A percentile compares a stretch with the other conserved stretches of the same genome.
These are phyloP conservation scores for Paramyrothecium roridum DNA, from an alignment of 2,329 filamentous ascomycete genomes.

Conservation along the genomic window DNA sequence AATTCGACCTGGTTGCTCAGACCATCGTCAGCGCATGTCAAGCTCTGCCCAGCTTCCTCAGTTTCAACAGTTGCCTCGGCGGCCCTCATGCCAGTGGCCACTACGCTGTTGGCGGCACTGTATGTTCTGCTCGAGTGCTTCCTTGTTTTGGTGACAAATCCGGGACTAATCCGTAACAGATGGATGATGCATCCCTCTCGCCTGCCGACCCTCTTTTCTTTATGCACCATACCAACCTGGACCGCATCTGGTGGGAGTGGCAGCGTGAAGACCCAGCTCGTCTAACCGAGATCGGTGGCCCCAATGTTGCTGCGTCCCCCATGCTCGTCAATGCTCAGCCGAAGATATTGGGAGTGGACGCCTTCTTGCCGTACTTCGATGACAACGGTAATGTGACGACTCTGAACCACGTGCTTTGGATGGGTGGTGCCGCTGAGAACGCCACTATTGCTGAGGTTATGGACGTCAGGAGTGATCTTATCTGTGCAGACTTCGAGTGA, in stretches of 20 bases:
- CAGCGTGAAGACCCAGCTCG: slow-evolving; percentile 21
- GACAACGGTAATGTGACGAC: not conserved
- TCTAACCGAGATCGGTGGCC: slow-evolving; percentile 24
- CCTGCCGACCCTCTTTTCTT: slow-evolving; percentile 22
- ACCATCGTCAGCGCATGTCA: not conserved
- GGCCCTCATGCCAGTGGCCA: not conserved
- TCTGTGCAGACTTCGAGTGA: not conserved
- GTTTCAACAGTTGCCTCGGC: not conserved
- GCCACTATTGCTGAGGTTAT: not conserved
- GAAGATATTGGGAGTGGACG: not conserved
- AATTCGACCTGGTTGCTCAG: not conserved
- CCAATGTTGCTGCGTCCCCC: slow-evolving; percentile 14
- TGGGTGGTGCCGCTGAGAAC: not conserved
- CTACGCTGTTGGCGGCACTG: not conserved
- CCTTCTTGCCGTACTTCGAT: not conserved
- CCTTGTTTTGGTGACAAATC: not conserved
- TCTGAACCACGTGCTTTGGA: not conserved
- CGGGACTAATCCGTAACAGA: slow-evolving; percentile 2
- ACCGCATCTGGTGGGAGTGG: slow-evolving; percentile 26
- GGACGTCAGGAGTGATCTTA: not conserved
- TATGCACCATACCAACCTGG: slow-evolving; percentile 20
- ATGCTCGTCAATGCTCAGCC: not conserved
- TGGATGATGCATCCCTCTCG: slow-evolving; percentile 17
- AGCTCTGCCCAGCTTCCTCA: not conserved
- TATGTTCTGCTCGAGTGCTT: not conserved